Base-by-base conservation (phyloP, 805 yeast genomes). In the Ogataea glucozyma region DNA sequence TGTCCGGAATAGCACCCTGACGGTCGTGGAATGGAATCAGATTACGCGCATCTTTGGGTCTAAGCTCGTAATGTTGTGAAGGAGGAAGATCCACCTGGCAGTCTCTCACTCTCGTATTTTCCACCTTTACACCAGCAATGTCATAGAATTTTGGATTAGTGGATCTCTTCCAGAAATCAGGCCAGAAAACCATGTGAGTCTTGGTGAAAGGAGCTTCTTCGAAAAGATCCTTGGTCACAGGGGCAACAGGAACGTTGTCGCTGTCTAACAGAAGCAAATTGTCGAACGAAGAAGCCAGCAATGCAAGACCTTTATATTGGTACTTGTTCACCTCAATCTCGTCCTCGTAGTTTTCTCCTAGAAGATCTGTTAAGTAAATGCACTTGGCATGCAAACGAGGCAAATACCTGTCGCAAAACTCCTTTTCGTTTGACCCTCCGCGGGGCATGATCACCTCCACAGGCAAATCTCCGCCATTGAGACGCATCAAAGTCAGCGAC, bases 101-200 rank as follows among this genome's bases (percentile, higher is more conserved):
- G 9, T 71, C 67, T 19, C 71, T 66, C 2, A 64, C 60, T 26
- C 67, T 64, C 5, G 48, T 57, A 49, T 61, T 62, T 30, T 58
- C 66, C 27, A 67, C 68, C 58, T 56, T 46, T 1, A 67, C 54
- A 9, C 60, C 64, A 12, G 86, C 79, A 44, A 84, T 78, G 12
- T 78, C 78, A 55, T 76, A 79, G 56, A 63, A 81, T 26, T 63
- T 64, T 13, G 86, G 87, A 43, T 74, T 70, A 2, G 86, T 81
- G 12, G 84, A 74, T 57, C 87, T 67, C 16, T 78, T 73, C 85
- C 85, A 79, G 26, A 76, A 78, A 58, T 79, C 85, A 4, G 85
- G 85, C 85, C 85, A 79, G n/a, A 77, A 51, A 12, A 81, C 69
- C 59, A 81, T 61, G 0, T 78, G 75, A n/a, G 62, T 59, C 8